Conservation (phyloP, 192 early-diverging fungal species). For the Coemansia sp. region DNA sequence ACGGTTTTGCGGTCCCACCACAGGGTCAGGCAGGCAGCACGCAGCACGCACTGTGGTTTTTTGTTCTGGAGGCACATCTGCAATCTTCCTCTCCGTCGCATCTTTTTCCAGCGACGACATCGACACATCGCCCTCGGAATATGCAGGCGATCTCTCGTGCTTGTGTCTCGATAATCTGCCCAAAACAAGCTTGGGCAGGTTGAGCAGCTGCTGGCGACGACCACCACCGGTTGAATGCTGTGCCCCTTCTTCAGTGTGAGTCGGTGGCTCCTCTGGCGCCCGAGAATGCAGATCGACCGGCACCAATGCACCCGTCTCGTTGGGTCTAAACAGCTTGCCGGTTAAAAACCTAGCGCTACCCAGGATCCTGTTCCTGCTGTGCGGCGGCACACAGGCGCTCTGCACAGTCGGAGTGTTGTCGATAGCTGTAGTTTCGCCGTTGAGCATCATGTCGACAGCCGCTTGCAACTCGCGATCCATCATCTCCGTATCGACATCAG, state of each 20-base stretch:
- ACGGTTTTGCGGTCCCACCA: not conserved
- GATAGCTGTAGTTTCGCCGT: constrained; percentile 1
- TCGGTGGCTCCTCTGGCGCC: not conserved
- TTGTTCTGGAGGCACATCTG: not conserved
- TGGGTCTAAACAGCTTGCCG: constrained; percentile 5
- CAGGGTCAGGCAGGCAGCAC: constrained; percentile 6
- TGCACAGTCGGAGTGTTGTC: not conserved
- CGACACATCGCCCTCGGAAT: not conserved
- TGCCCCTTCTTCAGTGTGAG: too few relatives aligned
- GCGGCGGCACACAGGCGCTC: not conserved
- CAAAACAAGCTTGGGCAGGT: constrained; percentile 7
- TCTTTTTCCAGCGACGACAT: constrained; percentile 8
- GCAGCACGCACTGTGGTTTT: constrained; percentile 5
- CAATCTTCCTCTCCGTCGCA: constrained; percentile 3
- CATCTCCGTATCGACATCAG: constrained; percentile 9
- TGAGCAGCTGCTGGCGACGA: not conserved
- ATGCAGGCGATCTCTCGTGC: not conserved
- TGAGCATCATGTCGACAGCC: constrained; percentile 33
- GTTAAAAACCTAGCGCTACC: constrained; percentile 1
- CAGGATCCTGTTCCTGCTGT: constrained; percentile 1
- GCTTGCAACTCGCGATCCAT: constrained; percentile 36
- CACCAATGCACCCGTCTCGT: not conserved
- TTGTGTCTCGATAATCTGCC: constrained; percentile 7
- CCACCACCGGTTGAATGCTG: not conserved
- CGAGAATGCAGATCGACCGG: not conserved